These are phyloP conservation scores for Oryza glaberrima DNA, from an alignment of 176 grass and related monocot species.

Conservation along the genomic window DNA sequence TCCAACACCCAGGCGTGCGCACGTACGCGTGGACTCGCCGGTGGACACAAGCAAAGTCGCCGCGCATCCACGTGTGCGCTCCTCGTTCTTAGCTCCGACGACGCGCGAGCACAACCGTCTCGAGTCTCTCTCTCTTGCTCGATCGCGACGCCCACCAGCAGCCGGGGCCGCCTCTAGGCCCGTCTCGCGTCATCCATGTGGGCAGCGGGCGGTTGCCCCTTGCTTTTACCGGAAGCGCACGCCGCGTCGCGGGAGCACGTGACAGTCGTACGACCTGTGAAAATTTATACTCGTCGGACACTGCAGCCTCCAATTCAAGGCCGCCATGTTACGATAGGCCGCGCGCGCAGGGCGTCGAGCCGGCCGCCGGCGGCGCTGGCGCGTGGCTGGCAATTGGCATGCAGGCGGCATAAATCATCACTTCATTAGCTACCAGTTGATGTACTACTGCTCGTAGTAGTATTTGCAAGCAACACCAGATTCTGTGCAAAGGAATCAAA, in stretches of 20 bases:
- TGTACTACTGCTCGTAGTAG: neutral
- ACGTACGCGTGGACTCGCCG: slow-evolving; percentile 25
- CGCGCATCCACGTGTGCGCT: neutral
- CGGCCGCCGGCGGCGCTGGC: neutral
- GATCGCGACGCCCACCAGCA: neutral
- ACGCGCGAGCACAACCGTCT: neutral
- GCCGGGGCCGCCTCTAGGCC: neutral
- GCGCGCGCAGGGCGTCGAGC: neutral
- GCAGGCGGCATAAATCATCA: no score
- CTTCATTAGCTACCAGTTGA: neutral
- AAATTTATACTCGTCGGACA: slow-evolving; percentile 19
- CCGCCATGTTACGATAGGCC: slow-evolving; percentile 6
- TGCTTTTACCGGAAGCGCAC: slow-evolving; percentile 28
- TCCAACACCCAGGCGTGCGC: slow-evolving; percentile 31
- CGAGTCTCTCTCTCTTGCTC: neutral
- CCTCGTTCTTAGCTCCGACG: slow-evolving; percentile 9
- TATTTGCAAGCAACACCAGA: neutral
- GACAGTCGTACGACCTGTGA: slow-evolving; percentile 21
- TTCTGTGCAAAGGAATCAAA: neutral
- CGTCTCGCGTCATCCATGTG: slow-evolving; percentile 11
- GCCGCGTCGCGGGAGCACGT: slow-evolving; percentile 17
- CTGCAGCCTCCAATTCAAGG: neutral
- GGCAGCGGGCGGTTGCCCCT: neutral
- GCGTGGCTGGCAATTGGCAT: neutral
- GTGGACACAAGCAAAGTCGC: slow-evolving; percentile 38